Evolutionary conservation across 2,329 filamentous ascomycete genomes (phyloP), one percentile per base, ranked within the genome.

Genomic region (Hypoxylon sp.): DNA sequence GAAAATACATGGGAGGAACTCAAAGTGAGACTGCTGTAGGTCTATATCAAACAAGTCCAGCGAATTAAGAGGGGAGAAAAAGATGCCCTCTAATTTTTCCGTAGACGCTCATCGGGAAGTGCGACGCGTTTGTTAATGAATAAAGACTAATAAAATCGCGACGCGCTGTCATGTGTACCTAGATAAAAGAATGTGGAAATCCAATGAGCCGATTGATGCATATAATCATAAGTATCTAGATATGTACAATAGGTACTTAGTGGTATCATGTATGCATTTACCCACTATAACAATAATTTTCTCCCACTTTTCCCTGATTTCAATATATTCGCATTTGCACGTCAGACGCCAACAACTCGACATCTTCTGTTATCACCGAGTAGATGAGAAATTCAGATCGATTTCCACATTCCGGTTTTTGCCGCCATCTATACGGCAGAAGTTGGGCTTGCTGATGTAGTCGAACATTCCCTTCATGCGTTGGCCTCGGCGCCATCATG

Each of bases 61-160:
- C n/a, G n/a, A n/a, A n/a, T n/a, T n/a, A n/a, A n/a, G n/a, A n/a
- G n/a, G n/a, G n/a, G n/a, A n/a, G n/a, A n/a, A n/a, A n/a, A n/a
- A n/a, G n/a, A n/a, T n/a, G n/a, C n/a, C n/a, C n/a, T n/a, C 8
- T 31, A 15, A 13, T 31, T 47, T 17, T 21, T n/a, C 11, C 27
- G 37, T 20, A 23, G 25, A 25, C 25, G 9, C 35, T 20, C 30
- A 26, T 40, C 9, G 4, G 30, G n/a, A 12, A 36, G 40, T 17
- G 25, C 5, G 37, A 54, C 56, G 56, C 56, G 56, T 59, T 51
- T n/a, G n/a, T n/a, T 27, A 51, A 40, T 52, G 29, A 54, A 48
- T 32, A 23, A 30, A 7, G 16, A 17, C 7, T 12, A 26, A 8
- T 25, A 2, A 23, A 13, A 37, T 29, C 38, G 41, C 40, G 51